phyloP scores from a whole-genome alignment of 768 basidiomycete genomes.

The Termitomyces sp. region DNA sequence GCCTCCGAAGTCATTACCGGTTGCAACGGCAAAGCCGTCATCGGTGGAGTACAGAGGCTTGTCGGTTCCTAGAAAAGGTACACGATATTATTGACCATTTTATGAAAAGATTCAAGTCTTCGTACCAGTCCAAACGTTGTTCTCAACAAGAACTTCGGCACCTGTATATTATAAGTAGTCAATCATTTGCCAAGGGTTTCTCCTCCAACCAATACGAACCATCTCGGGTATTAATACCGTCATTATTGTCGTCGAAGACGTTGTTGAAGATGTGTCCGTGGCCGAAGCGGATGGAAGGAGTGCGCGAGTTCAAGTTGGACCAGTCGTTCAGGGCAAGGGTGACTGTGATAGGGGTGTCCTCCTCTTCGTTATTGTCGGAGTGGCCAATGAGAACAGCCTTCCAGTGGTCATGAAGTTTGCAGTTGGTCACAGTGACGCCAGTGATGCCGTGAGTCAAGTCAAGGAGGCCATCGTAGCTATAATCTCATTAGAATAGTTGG shows the following conservation, averaged over 20 bases:
- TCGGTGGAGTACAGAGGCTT: constrained; percentile 38
- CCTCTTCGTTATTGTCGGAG: constrained; percentile 35
- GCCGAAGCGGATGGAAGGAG: constrained; percentile 42
- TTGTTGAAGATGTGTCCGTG: constrained; percentile 44
- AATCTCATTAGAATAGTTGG: not conserved
- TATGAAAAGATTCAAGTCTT: not conserved
- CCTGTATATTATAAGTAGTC: constrained; percentile 16
- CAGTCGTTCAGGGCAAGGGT: constrained; percentile 40
- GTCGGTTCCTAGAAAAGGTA: constrained; percentile 19
- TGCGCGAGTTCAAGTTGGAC: constrained; percentile 37
- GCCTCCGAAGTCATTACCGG: constrained; percentile 34
- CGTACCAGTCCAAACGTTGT: constrained; percentile 40
- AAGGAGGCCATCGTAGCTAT: constrained; percentile 39
- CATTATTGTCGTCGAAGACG: constrained; percentile 36
- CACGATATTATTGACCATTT: not conserved
- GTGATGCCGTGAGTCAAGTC: constrained; percentile 41
- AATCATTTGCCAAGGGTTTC: not conserved
- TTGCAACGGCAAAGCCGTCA: constrained; percentile 34
- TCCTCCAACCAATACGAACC: constrained; percentile 16
- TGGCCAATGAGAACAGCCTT: constrained; percentile 40
- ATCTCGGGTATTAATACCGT: constrained; percentile 39
- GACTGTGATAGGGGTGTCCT: constrained; percentile 36
- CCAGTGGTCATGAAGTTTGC: constrained; percentile 40
- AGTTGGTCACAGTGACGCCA: constrained; percentile 37
- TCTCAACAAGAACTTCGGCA: constrained; percentile 42